Evolutionary conservation across 345 rosid species (phyloP).

Genomic region (Acer campestre): DNA sequence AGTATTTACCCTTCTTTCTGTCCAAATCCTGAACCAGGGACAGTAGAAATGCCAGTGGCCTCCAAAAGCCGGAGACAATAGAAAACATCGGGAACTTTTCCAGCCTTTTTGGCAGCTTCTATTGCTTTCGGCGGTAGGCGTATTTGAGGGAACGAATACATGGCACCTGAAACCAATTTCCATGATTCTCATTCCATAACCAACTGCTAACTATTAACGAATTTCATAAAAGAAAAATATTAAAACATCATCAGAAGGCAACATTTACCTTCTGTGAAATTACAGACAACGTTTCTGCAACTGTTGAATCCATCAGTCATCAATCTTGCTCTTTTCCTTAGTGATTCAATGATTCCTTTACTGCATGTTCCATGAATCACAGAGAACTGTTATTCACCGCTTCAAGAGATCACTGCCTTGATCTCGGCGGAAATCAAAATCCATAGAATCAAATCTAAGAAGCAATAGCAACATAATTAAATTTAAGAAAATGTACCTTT

Average conservation of each 20-base stretch:
- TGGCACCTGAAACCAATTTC: slow-evolving; percentile 65
- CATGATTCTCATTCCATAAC: background rate
- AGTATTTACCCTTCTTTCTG: slow-evolving; percentile 88
- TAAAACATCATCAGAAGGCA: background rate
- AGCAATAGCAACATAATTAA: background rate
- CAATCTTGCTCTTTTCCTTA: slow-evolving; percentile 85
- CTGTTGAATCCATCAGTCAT: slow-evolving; percentile 99
- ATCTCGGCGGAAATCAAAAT: background rate
- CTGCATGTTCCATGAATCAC: slow-evolving; percentile 38
- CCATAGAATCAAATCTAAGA: background rate
- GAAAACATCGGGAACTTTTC: slow-evolving; percentile 92
- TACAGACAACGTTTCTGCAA: slow-evolving; percentile 93
- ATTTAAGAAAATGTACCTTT: slow-evolving; percentile 59
- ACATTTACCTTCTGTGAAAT: slow-evolving; percentile 88
- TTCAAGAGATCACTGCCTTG: background rate
- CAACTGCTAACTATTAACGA: background rate
- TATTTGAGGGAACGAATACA: slow-evolving; percentile 99
- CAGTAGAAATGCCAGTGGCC: slow-evolving; percentile 98
- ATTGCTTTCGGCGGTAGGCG: slow-evolving; percentile 78
- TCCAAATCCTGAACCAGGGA: slow-evolving; percentile 99
- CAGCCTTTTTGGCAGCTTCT: slow-evolving; percentile 80
- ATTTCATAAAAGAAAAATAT: background rate
- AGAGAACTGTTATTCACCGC: slow-evolving; percentile 4
- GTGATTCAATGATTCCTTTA: slow-evolving; percentile 87
- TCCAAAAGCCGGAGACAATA: slow-evolving; percentile 96